Base-by-base conservation (phyloP, 352 stramenopile species). In the Globisporangium polare region DNA sequence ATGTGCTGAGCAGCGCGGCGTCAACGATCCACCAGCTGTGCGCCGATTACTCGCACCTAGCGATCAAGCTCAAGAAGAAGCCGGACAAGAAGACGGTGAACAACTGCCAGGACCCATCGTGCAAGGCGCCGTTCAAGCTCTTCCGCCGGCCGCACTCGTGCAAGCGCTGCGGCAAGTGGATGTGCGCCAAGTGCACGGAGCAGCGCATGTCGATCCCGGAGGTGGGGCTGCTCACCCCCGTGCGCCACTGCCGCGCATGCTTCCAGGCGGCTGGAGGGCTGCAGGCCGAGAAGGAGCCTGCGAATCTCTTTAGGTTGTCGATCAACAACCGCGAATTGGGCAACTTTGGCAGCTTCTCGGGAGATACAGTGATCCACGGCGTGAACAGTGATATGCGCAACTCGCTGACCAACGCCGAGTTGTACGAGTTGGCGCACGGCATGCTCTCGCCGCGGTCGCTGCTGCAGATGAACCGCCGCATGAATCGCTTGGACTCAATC, bases 151-250 rank as follows among this genome's bases (percentile, higher is more conserved):
- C 86, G 15, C 84, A 95, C 60, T 80, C 83, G 45, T 95, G 86
- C 73, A 89, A 93, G 60, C 84, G 86, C 26, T 95, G 86, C 57
- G 86, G 78, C 13, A 90, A 92, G 52, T 92, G 84, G 78, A 90
- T 95, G 64, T 95, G 86, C 52, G 71, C 65, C 43, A 95, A 95
- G 66, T 94, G 86, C 66, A 88, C 86, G 22, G 75, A 80, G 41
- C 79, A 92, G 61, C 83, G 83, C 37, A 82, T 91, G 67, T 79
- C 78, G 45, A 95, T 95, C 60, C 86, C 86, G 0, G 84, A 95
- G 58, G 73, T 92, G 29, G 86, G 83, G 5, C 66, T 95, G 45
- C 69, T 93, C 47, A 75, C 86, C 10, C 80, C 86, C 1, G 86
- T 95, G 20, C 83, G 86, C 51, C 86, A 95, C 68, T 95, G 86